Evolutionary conservation across 2,329 filamentous ascomycete genomes (phyloP), one percentile per base, ranked within the genome.

Genomic region (Neophaeococcomyces mojaviensis): DNA sequence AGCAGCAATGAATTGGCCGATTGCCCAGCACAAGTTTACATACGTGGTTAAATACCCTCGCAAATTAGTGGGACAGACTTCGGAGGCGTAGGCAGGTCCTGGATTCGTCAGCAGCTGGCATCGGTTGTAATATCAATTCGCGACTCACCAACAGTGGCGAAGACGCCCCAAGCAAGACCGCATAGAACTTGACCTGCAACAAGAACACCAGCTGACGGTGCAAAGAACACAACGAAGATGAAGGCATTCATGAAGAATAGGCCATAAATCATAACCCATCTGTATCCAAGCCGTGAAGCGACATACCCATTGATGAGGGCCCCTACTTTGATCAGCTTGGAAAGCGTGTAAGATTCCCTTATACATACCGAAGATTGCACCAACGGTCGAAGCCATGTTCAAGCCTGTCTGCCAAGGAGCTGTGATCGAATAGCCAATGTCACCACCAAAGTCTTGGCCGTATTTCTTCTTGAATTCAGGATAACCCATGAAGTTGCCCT

Each of bases 401-500:
- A 68, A 69, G 0, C 69, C 76, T 0, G 73, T 71, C 57, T 80
- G 77, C 78, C 78, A 81, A 0, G 69, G 64, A 0, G 76, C 72
- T 1, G 72, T 68, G 16, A 81, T 61, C 20, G 67, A 61, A 46
- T 73, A 74, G 16, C 63, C 65, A 1, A 61, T 64, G 2, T 59
- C 61, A 1, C 59, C 50, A n/a, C 61, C 55, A 19, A 60, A 64
- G 0, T 61, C 68, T 13, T 46, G 36, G 0, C 64, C 64, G 46
- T 70, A 71, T 39, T 68, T 69, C 35, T 51, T 51, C 44, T 64
- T 67, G 54, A 69, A 70, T 41, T 62, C 58, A 1, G 58, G 55
- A 44, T 68, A 68, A 52, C 58, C 66, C 68, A 79, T 89, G 60
- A 92, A 88, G 65, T 89, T 89, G 69, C 83, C 87, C n/a, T n/a